A percentile compares a stretch with the other conserved stretches of the same genome.
phyloP scores from a whole-genome alignment of 2,329 filamentous ascomycete genomes.

The Sclerotinia borealis region DNA sequence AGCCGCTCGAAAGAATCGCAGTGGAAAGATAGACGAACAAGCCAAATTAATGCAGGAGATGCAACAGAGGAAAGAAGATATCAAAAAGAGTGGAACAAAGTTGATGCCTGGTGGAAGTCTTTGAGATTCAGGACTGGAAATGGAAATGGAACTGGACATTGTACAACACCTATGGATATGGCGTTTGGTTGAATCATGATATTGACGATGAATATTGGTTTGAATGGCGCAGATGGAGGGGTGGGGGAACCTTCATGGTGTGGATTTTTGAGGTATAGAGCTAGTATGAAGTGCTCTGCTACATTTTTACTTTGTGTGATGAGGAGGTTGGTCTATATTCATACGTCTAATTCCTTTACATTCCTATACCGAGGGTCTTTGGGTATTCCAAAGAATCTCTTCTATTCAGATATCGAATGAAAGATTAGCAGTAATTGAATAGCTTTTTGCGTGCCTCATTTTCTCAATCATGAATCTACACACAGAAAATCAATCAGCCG shows the following conservation, averaged over 20 bases:
- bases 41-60: slow-evolving; percentile 35
- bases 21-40: slow-evolving; percentile 34
- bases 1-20: slow-evolving; percentile 33
- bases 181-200: slow-evolving; percentile 1
- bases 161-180: background rate
- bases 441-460: too few species aligned
- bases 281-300: background rate
- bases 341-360: too few species aligned
- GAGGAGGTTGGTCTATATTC: background rate
- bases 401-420: too few species aligned
- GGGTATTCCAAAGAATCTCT: too few species aligned
- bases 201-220: background rate
- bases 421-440: too few species aligned
- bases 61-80: slow-evolving; percentile 37
- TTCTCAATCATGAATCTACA: too few species aligned
- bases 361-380: background rate
- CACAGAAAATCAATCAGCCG: too few species aligned
- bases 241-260: background rate
- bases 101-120: slow-evolving; percentile 25
- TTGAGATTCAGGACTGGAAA: slow-evolving; percentile 7
- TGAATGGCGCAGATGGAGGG: background rate
- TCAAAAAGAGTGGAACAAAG: slow-evolving; percentile 32
- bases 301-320: too few species aligned
- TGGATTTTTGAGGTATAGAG: background rate
- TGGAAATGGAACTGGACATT: background rate